Conservation (phyloP, 2,329 filamentous ascomycete genomes). For the Madurella mycetomatis region DNA sequence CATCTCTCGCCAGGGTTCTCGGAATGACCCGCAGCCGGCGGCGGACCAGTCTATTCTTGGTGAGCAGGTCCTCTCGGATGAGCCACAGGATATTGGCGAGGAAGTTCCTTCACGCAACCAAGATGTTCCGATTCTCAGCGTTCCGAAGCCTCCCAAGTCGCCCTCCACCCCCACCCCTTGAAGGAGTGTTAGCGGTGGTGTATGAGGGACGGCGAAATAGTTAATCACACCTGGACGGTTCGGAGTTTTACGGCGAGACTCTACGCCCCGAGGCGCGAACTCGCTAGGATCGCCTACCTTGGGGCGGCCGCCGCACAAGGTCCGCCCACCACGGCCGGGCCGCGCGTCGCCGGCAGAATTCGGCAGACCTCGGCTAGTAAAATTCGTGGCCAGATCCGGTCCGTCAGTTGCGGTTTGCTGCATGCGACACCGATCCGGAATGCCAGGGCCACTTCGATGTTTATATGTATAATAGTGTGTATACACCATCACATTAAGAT, state of each 20-base stretch:
- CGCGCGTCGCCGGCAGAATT: not conserved
- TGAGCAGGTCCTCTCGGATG: constrained; percentile 30
- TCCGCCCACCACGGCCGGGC: not conserved
- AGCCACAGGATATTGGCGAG: constrained; percentile 33
- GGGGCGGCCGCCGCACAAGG: not conserved
- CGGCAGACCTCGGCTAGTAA: not conserved
- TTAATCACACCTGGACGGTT: not conserved
- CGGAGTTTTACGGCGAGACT: not conserved
- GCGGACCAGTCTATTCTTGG: constrained; percentile 17
- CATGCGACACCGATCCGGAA: not conserved
- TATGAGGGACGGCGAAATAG: not conserved
- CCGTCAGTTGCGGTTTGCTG: not conserved
- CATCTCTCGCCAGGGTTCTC: constrained; percentile 17
- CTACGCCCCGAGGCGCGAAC: not conserved
- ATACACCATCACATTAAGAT: not conserved
- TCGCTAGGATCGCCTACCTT: not conserved
- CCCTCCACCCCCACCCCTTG: constrained; percentile 4
- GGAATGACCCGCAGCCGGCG: not conserved
- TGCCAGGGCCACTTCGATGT: not conserved
- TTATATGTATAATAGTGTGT: constrained; percentile 6
- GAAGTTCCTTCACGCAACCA: constrained; percentile 9
- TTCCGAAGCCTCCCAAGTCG: constrained; percentile 24
- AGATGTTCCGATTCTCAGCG: constrained; percentile 24
- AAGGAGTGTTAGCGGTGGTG: not conserved
- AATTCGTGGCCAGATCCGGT: not conserved